Base-by-base conservation (phyloP, 2,329 filamentous ascomycete species). In the Pestalotiopsis sp. region DNA sequence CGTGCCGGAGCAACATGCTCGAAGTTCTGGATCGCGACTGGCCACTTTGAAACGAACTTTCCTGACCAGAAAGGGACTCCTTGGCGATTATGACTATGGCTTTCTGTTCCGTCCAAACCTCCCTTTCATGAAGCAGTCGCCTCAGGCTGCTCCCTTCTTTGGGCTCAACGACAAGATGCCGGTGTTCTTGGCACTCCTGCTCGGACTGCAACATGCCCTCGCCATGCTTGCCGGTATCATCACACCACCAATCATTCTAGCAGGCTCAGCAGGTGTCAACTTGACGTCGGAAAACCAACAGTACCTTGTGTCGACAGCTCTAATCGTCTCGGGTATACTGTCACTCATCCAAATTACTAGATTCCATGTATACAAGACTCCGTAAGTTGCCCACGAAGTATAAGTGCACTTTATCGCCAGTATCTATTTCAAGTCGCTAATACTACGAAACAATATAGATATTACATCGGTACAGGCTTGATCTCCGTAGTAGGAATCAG, bases 21-120 rank as follows among this genome's bases (percentile, higher is more conserved):
- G 76, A 67, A 77, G 72, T 68, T 78, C 76, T 17, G 64, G 81
- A n/a, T 73, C 78, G 64, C 74, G 75, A 23, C 38, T 81, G 13
- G 71, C 71, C 39, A 57, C 72, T 58, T 27, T 81, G 67, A 82
- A 76, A 73, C 81, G 80, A 69, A 80, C 82, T 5, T 85, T 89
- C 71, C 80, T 85, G 66, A 89, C 87, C 60, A 90, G 84, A 70
- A 87, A 94, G 1, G 95, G 95, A 13, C 86, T 97, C 31, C 80
- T 98, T 67, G 95, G 95, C 71, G 86, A 90, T 74, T 98, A 98
- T 80, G 92, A 98, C 85, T 98, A 98, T 86, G 92, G 79, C 45
- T 96, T 94, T 76, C 90, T 98, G 55, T 97, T 98, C 85, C 89
- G 84, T 25, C 93, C 89, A 1, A 94, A 93, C 73, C 81, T 97